These are phyloP conservation scores for Candida namnaoensis DNA, from an alignment of 805 yeast genomes.

Conservation along the genomic window DNA sequence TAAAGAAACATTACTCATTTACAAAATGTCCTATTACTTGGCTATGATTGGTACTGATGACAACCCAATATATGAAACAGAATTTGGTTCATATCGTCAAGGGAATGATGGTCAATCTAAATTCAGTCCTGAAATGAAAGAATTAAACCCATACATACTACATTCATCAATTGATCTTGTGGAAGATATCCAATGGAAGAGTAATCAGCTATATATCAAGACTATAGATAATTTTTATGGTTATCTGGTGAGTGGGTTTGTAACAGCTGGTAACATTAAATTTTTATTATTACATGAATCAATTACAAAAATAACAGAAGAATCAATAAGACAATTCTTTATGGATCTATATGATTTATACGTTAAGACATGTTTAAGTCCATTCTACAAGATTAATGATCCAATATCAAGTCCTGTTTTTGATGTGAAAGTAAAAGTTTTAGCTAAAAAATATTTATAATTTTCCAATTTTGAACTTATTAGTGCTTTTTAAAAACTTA, in stretches of 20 bases:
- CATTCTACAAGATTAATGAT: constrained; percentile 74
- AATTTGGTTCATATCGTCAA: constrained; percentile 66
- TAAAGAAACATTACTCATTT: not conserved
- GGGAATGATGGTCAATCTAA: constrained; percentile 48
- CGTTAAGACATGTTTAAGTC: constrained; percentile 76
- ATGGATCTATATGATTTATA: constrained; percentile 81
- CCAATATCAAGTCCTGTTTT: constrained; percentile 68
- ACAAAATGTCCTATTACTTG: constrained; percentile 71
- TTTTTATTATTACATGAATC: constrained; percentile 61
- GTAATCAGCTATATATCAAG: constrained; percentile 58
- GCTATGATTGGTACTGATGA: constrained; percentile 85
- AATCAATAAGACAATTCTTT: constrained; percentile 73
- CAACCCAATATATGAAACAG: constrained; percentile 80
- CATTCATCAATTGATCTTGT: constrained; percentile 88
- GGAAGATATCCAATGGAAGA: constrained; percentile 82
- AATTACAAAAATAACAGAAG: constrained; percentile 39
- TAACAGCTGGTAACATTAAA: constrained; percentile 84
- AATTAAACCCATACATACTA: constrained; percentile 78
- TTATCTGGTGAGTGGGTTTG: constrained; percentile 69
- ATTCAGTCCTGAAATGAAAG: constrained; percentile 63
- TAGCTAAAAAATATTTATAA: constrained; percentile 71
- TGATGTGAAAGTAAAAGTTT: constrained; percentile 60
- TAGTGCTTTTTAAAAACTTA: no score
- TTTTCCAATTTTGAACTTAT: no score
- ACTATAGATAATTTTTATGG: constrained; percentile 83